A percentile compares a stretch with the other conserved stretches of the same genome.
Conservation (phyloP, 2,329 filamentous ascomycete genomes). For the Phialophora chinensis region DNA sequence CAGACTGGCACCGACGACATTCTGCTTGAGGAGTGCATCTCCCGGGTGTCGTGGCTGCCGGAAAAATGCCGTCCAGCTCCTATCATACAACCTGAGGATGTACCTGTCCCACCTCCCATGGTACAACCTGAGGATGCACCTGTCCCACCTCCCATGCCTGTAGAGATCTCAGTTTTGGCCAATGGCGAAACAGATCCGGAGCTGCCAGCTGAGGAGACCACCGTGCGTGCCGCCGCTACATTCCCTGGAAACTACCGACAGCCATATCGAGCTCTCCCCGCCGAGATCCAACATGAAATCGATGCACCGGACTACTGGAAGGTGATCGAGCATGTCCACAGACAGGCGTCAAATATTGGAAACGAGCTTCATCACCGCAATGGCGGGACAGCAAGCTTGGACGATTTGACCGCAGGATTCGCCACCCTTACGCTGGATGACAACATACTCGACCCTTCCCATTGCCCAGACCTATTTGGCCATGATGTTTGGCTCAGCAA, state of each 20-base stretch:
- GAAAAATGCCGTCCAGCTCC: slow-evolving; percentile 25
- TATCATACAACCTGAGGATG: background rate
- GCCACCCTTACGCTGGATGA: slow-evolving; percentile 5
- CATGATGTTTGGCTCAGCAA: slow-evolving; percentile 18
- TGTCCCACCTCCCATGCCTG: slow-evolving; percentile 3
- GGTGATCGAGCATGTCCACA: slow-evolving; percentile 29
- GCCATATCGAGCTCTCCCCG: slow-evolving; percentile 20
- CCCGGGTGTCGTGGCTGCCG: slow-evolving; percentile 26
- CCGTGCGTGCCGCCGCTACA: background rate
- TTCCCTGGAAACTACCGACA: slow-evolving; percentile 6
- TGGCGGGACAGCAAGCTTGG: background rate
- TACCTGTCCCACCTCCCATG: slow-evolving; percentile 13
- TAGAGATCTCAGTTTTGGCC: slow-evolving; percentile 15
- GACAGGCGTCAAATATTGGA: slow-evolving; percentile 18
- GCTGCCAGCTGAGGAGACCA: background rate
- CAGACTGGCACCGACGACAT: slow-evolving; percentile 31
- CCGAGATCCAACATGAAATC: slow-evolving; percentile 18
- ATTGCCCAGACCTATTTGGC: slow-evolving; percentile 23
- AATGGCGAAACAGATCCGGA: slow-evolving; percentile 9
- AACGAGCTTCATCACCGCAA: slow-evolving; percentile 4
- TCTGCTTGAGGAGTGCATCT: slow-evolving; percentile 28
- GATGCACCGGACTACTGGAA: slow-evolving; percentile 29
- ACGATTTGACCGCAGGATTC: slow-evolving; percentile 21
- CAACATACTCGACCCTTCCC: slow-evolving; percentile 10
- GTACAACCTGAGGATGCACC: slow-evolving; percentile 10